Evolutionary conservation across 2,329 filamentous ascomycete genomes (phyloP).

Genomic region (Penicillium sp.): DNA sequence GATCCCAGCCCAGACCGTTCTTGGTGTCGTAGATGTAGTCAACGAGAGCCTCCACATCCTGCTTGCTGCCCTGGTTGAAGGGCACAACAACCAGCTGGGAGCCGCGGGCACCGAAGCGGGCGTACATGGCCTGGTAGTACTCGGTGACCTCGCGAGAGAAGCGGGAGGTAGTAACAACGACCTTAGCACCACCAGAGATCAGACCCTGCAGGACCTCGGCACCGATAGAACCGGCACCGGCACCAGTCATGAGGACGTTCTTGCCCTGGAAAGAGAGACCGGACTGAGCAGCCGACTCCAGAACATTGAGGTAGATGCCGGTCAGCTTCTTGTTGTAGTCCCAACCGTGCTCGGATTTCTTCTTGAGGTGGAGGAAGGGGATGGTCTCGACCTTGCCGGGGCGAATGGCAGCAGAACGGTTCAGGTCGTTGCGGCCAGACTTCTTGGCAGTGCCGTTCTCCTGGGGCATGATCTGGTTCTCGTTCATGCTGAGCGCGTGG

Average conservation of each 20-base stretch:
- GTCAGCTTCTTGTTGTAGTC: conserved; percentile 99
- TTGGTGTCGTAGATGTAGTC: conserved; percentile 97
- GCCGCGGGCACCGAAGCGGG: conserved; percentile 87
- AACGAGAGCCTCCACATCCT: conserved; percentile 91
- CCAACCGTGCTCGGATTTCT: conserved; percentile 95
- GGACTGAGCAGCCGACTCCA: conserved; percentile 84
- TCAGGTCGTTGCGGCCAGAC: conserved; percentile 57
- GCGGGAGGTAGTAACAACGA: conserved; percentile 93
- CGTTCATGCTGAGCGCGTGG: conserved; percentile 94
- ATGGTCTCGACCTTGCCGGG: conserved; percentile 93
- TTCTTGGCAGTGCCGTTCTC: conserved; percentile 72
- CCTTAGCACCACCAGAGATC: conserved; percentile 95
- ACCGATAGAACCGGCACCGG: conserved; percentile 95
- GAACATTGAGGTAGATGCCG: conserved; percentile 85
- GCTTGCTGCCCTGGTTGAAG: conserved; percentile 98
- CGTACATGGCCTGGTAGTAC: conserved; percentile 99
- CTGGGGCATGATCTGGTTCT: conserved; percentile 92
- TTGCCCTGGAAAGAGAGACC: conserved; percentile 94
- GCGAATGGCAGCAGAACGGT: conserved; percentile 63
- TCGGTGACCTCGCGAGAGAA: conserved; percentile 98
- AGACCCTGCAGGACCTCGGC: conserved; percentile 95
- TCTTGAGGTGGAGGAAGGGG: conserved; percentile 96
- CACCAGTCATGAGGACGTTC: conserved; percentile 97
- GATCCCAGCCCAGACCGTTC: conserved; percentile 96
- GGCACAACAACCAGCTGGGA: conserved; percentile 97